Percentiles rank a stretch among this genome's conserved stretches.
Conservation (phyloP, 306 rosid genomes). For the Gleditsia sinensis region DNA sequence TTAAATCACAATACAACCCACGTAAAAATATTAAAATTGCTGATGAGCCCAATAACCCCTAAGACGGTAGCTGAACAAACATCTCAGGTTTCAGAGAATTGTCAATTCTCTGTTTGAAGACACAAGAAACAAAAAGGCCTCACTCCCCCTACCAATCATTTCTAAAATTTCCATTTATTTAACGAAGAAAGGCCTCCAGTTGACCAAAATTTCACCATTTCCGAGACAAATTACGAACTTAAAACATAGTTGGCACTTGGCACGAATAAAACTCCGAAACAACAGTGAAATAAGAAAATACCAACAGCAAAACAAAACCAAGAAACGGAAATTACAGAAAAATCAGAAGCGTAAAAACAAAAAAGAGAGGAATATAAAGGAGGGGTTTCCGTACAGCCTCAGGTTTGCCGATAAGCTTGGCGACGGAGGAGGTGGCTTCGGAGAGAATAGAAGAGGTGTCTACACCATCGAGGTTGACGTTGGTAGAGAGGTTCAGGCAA, state of each 20-base stretch:
- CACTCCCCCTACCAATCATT: neutral
- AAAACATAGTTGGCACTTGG: neutral
- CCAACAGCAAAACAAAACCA: neutral
- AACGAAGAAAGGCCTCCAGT: neutral
- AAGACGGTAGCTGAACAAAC: neutral
- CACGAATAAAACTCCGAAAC: neutral
- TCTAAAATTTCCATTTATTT: neutral
- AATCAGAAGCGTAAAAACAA: neutral
- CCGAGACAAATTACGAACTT: neutral
- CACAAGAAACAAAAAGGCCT: neutral
- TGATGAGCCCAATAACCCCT: neutral
- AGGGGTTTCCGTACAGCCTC: constrained; percentile 44
- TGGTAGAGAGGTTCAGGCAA: constrained; percentile 69
- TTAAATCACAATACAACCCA: neutral
- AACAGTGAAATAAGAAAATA: neutral
- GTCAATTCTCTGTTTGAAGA: neutral
- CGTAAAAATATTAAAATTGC: neutral
- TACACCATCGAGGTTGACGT: constrained; percentile 58
- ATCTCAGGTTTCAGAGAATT: neutral
- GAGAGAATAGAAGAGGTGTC: constrained; percentile 39
- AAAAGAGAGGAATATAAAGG: neutral
- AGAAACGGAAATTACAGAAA: neutral
- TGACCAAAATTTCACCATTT: neutral
- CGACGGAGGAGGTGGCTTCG: constrained; percentile 70
- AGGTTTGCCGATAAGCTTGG: constrained; percentile 62